Percentiles rank a stretch among this genome's conserved stretches.
These are phyloP conservation scores for Cenchrus fungigraminus DNA, from an alignment of 176 grass and related monocot species.

Conservation along the genomic window DNA sequence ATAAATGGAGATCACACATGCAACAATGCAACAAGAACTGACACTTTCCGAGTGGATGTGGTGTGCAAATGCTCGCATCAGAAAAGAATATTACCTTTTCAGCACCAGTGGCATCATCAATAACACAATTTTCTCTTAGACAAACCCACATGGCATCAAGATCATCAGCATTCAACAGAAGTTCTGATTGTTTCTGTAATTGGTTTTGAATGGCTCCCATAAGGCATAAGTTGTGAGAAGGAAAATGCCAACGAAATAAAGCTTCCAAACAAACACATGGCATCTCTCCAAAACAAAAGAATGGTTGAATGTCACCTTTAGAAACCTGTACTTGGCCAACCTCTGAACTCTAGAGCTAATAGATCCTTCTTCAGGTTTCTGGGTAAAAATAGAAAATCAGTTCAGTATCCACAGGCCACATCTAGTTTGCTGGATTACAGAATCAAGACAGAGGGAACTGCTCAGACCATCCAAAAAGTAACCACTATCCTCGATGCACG, in stretches of 20 bases:
- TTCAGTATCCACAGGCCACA: slow-evolving; percentile 9
- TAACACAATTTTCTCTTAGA: slow-evolving; percentile 98
- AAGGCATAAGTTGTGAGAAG: slow-evolving; percentile 12
- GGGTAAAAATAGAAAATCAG: slow-evolving; percentile 27
- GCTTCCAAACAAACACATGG: not conserved
- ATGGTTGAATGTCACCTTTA: slow-evolving; percentile 67
- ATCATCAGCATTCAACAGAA: slow-evolving; percentile 97
- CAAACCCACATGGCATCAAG: slow-evolving; percentile 99
- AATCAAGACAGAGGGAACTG: not conserved
- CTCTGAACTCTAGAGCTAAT: slow-evolving; percentile 97
- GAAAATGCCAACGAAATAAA: not conserved
- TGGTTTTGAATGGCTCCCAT: slow-evolving; percentile 33
- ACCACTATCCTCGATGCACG: not conserved
- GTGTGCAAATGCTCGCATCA: not conserved
- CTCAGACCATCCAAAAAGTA: not conserved
- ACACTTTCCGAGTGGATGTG: not conserved
- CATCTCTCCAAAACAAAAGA: not conserved
- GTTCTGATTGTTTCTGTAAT: slow-evolving; percentile 97
- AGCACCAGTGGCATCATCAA: slow-evolving; percentile 91
- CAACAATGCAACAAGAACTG: not conserved
- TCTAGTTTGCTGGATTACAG: not conserved
- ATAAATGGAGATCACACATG: not conserved
- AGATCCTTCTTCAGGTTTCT: slow-evolving; percentile 99
- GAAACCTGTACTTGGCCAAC: slow-evolving; percentile 93
- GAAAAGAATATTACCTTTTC: slow-evolving; percentile 70